A percentile compares a stretch with the other conserved stretches of the same genome.
Evolutionary conservation across 2,329 filamentous ascomycete species (phyloP).

Genomic region (Orbilia oligospora): DNA sequence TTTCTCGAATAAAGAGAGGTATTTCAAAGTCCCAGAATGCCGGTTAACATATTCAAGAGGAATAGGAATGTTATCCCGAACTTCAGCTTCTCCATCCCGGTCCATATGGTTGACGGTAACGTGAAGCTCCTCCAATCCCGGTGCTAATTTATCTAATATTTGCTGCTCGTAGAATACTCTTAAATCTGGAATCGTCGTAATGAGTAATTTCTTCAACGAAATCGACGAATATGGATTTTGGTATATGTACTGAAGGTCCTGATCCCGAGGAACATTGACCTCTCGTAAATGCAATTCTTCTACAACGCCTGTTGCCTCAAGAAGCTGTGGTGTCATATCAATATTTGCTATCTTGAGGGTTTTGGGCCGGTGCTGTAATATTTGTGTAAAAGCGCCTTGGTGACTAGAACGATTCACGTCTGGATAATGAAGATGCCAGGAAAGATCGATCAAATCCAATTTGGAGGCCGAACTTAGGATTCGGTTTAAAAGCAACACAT

Average conservation of each 20-base stretch:
- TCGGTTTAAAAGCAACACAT: slow-evolving; percentile 5
- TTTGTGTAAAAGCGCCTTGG: background rate
- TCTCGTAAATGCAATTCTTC: slow-evolving; percentile 36
- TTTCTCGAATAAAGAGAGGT: slow-evolving; percentile 35
- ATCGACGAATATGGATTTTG: slow-evolving; percentile 4
- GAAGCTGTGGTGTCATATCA: slow-evolving; percentile 1
- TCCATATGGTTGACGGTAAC: slow-evolving; percentile 27
- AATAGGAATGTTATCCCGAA: slow-evolving; percentile 33
- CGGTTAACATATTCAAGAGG: slow-evolving; percentile 20
- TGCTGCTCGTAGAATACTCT: slow-evolving; percentile 21
- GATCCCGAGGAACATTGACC: background rate
- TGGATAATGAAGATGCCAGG: slow-evolving; percentile 9
- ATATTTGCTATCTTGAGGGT: slow-evolving; percentile 22
- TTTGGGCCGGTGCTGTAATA: slow-evolving; percentile 17
- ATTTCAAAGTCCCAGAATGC: slow-evolving; percentile 27
- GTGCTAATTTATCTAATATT: slow-evolving; percentile 21
- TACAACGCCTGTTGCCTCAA: slow-evolving; percentile 1
- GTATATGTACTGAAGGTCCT: background rate
- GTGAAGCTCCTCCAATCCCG: slow-evolving; percentile 36
- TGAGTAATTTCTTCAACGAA: slow-evolving; percentile 28
- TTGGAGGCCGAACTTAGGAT: slow-evolving; percentile 23
- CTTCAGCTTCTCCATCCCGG: background rate
- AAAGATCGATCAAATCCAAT: background rate
- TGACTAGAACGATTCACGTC: slow-evolving; percentile 1
- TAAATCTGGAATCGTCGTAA: slow-evolving; percentile 2